Evolutionary conservation across 768 basidiomycete genomes (phyloP).

Genomic region (Tricholoma matsutake): DNA sequence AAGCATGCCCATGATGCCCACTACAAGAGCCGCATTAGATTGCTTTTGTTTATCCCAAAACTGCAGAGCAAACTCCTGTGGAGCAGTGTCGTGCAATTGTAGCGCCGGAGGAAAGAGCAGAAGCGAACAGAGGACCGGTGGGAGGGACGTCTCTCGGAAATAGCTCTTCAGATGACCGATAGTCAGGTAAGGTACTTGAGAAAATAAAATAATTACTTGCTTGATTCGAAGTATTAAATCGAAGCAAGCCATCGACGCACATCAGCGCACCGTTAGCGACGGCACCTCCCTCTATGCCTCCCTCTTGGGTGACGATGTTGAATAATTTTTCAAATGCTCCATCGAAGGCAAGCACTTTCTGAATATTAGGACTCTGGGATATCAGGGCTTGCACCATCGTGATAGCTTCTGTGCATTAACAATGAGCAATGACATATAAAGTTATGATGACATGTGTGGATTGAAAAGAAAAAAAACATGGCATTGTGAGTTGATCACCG

Average conservation of each 20-base stretch:
- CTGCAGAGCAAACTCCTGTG: slow-evolving; percentile 90
- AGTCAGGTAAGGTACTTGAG: neutral
- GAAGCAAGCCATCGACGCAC: slow-evolving; percentile 81
- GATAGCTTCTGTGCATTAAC: slow-evolving; percentile 62
- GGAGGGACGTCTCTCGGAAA: slow-evolving; percentile 85
- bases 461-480: slow-evolving; percentile 1
- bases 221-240: slow-evolving; percentile 95
- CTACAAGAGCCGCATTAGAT: slow-evolving; percentile 72
- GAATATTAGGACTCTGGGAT: slow-evolving; percentile 87
- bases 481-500: neutral
- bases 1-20: slow-evolving; percentile 85
- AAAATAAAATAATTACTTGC: slow-evolving; percentile 38
- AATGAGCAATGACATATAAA: slow-evolving; percentile 1
- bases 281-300: slow-evolving; percentile 88
- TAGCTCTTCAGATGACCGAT: slow-evolving; percentile 66
- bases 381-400: slow-evolving; percentile 78
- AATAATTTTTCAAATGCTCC: slow-evolving; percentile 96
- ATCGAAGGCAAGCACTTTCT: slow-evolving; percentile 95
- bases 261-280: slow-evolving; percentile 83
- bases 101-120: slow-evolving; percentile 69
- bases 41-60: slow-evolving; percentile 94
- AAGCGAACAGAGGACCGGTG: slow-evolving; percentile 62
- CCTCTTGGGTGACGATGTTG: slow-evolving; percentile 81
- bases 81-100: slow-evolving; percentile 53
- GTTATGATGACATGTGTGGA: neutral